Evolutionary conservation across 202 grass and related monocot species (phyloP), one percentile per base, ranked within the genome.

Genomic region (Schoenoplectus tabernaemontani): DNA sequence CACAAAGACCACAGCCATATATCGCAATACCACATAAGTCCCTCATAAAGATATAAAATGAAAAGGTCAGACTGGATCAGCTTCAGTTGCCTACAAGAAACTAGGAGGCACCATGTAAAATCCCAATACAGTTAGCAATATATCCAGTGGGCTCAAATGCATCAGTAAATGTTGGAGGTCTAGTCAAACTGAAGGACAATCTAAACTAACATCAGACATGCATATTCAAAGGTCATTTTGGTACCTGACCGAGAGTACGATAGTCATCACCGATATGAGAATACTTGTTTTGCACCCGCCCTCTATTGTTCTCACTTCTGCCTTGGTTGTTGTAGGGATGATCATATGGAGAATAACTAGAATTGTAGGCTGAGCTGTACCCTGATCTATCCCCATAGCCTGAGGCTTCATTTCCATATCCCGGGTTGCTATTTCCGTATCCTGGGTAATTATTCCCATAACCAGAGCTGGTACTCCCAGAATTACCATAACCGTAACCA

Each of bases 201-300:
- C 3, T 19, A 53, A 53, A 54, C n/a, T n/a, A 46, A 53, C 15
- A 34, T 53, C 24, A 34, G 13, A 74, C 38, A 26, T 30, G 37
- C 28, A 65, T 1, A 48, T 36, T 10, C 22, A 80, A 68, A 16
- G 1, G 44, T 71, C 37, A 2, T 7, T 53, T 20, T 28, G 74
- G 71, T 87, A 97, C 93, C 83, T 97, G 93, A 85, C 28, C 78
- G 22, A 97, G 12, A 79, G 93, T 85, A 5, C 64, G 76, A 83
- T 93, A 97, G 74, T 97, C 86, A 57, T 97, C 93, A 2, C 88
- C 91, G 24, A 97, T 97, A 86, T 79, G 88, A 2, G 88, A 83
- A 65, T 91, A 93, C 84, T 87, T 97, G 72, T 73, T 86, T 51
- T 89, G 83, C 57, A 91, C 70, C 64, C 87, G 91, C 50, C 64